These are phyloP conservation scores for Aspergillus calidoustus DNA, from an alignment of 2,329 filamentous ascomycete species.

Conservation along the genomic window DNA sequence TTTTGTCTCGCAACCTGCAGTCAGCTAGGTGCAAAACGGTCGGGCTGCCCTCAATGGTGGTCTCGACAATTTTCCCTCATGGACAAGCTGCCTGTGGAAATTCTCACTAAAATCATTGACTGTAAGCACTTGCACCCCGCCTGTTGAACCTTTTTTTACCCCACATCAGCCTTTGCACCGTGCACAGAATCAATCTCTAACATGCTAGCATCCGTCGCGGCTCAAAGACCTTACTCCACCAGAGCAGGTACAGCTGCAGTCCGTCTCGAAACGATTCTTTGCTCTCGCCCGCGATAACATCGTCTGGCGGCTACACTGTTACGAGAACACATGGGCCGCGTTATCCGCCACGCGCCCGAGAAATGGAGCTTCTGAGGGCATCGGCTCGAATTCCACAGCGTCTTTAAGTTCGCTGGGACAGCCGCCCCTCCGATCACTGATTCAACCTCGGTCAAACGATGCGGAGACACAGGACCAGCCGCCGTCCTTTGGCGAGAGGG, in stretches of 20 bases:
- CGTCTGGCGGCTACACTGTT: conserved; percentile 77
- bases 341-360: conserved; percentile 41
- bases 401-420: conserved; percentile 39
- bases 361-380: conserved; percentile 48
- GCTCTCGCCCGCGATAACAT: conserved; percentile 72
- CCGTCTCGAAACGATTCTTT: conserved; percentile 69
- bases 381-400: conserved; percentile 48
- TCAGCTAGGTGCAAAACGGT: conserved; percentile 22
- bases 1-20: conserved; percentile 14
- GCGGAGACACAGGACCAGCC: conserved; percentile 12
- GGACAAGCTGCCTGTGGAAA: conserved; percentile 66
- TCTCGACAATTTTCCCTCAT: conserved; percentile 38
- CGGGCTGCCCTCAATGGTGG: conserved; percentile 34
- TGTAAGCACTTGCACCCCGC: conserved; percentile 53
- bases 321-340: conserved; percentile 71
- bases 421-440: conserved; percentile 38
- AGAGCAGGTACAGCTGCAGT: conserved; percentile 71
- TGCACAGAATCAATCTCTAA: conserved; percentile 15
- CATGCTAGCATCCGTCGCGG: not conserved
- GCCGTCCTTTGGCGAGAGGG: conserved; percentile 33
- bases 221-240: conserved; percentile 63
- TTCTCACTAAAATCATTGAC: conserved; percentile 65
- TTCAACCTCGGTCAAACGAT: conserved; percentile 32
- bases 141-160: conserved; percentile 19
- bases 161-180: conserved; percentile 11